A percentile compares a stretch with the other conserved stretches of the same genome.
Evolutionary conservation across 371 early-diverging fungal species (phyloP).

Genomic region (Aphelidium insulamus): DNA sequence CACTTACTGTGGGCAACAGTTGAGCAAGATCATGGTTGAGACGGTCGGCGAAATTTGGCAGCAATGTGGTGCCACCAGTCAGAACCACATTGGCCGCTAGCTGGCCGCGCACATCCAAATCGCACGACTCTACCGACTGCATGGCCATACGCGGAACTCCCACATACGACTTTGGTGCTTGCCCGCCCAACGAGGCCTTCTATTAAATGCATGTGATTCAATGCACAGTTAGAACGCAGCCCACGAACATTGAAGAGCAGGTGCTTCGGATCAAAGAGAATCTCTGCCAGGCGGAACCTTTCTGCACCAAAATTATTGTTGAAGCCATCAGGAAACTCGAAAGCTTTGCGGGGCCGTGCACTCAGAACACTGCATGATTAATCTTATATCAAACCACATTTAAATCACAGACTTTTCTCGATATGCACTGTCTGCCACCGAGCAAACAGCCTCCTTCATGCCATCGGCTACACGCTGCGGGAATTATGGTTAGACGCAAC

Average conservation of each 20-base stretch:
- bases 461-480: too few species aligned
- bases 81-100: slow-evolving; percentile 57
- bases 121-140: slow-evolving; percentile 45
- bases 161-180: too few species aligned
- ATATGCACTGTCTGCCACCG: slow-evolving; percentile 49
- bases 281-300: slow-evolving; percentile 64
- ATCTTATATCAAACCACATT: too few species aligned
- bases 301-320: slow-evolving; percentile 56
- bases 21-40: slow-evolving; percentile 41
- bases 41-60: slow-evolving; percentile 72
- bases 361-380: slow-evolving; percentile 17
- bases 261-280: slow-evolving; percentile 57
- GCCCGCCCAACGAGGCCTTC: too few species aligned
- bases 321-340: slow-evolving; percentile 88
- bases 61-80: slow-evolving; percentile 70
- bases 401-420: too few species aligned
- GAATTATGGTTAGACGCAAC: too few species aligned
- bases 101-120: slow-evolving; percentile 62
- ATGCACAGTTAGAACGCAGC: too few species aligned
- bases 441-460: slow-evolving; percentile 79
- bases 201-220: too few species aligned
- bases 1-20: slow-evolving; percentile 46
- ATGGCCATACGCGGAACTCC: slow-evolving; percentile 36
- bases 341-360: slow-evolving; percentile 44
- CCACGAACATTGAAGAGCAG: slow-evolving; percentile 18